Percentiles rank a stretch among this genome's conserved stretches.
Evolutionary conservation across 1,139 yeast genomes (phyloP).

Genomic region (Candida anutae): DNA sequence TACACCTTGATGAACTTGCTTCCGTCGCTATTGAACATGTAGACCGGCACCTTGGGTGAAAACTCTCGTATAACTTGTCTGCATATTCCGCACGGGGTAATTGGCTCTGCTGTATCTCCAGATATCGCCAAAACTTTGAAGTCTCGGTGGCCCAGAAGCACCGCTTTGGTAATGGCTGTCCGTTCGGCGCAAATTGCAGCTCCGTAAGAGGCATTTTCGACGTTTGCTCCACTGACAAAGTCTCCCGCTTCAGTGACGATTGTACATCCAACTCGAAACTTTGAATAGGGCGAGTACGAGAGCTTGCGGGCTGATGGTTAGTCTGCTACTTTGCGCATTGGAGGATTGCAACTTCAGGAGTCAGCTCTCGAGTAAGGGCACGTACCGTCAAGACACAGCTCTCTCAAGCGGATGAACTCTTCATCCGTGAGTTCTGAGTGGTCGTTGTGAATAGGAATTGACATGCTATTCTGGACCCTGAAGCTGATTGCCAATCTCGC

Average conservation of each 20-base stretch:
- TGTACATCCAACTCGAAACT: slow-evolving; percentile 80
- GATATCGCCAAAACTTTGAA: slow-evolving; percentile 67
- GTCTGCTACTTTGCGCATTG: not conserved
- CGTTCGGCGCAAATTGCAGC: slow-evolving; percentile 91
- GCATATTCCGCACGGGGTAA: slow-evolving; percentile 92
- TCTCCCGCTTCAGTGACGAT: slow-evolving; percentile 46
- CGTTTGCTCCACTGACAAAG: slow-evolving; percentile 67
- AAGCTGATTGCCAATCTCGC: too few species aligned
- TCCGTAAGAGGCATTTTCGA: slow-evolving; percentile 89
- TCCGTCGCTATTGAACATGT: slow-evolving; percentile 55
- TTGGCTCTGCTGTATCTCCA: slow-evolving; percentile 51
- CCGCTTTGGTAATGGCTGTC: slow-evolving; percentile 64
- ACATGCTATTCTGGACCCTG: too few species aligned
- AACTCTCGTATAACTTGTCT: slow-evolving; percentile 84
- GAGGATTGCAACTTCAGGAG: too few species aligned
- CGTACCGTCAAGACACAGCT: slow-evolving; percentile 24
- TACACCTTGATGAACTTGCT: slow-evolving; percentile 32
- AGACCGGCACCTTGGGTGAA: slow-evolving; percentile 42
- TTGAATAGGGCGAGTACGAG: slow-evolving; percentile 79
- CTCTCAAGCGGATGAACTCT: slow-evolving; percentile 19
- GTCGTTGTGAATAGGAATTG: too few species aligned
- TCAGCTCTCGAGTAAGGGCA: too few species aligned
- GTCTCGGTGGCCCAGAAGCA: slow-evolving; percentile 37
- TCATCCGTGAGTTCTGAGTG: slow-evolving; percentile 16
- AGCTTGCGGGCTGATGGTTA: slow-evolving; percentile 32